These are phyloP conservation scores for Trichoderma erinaceum DNA, from an alignment of 495 filamentous ascomycete species.

Conservation along the genomic window DNA sequence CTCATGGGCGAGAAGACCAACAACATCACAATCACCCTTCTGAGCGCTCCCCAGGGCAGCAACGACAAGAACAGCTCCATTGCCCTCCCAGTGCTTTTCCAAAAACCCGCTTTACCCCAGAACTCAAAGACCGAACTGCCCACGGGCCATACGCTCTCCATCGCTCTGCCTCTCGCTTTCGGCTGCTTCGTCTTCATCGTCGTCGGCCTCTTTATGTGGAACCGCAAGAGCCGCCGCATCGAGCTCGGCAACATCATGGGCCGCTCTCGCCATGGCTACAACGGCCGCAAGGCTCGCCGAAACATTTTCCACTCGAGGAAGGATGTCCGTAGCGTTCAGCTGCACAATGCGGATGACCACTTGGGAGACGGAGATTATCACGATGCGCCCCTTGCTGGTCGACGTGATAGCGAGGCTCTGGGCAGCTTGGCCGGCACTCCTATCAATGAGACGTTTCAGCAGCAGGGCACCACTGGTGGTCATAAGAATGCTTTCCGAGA, in stretches of 20 bases:
- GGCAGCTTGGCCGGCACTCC: constrained; percentile 36
- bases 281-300: constrained; percentile 28
- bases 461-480: constrained; percentile 11
- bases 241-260: constrained; percentile 37
- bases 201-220: constrained; percentile 32
- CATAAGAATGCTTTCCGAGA: constrained; percentile 30
- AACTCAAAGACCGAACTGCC: constrained; percentile 22
- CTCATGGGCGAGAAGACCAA: constrained; percentile 26
- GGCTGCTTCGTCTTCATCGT: constrained; percentile 31
- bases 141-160: constrained; percentile 28
- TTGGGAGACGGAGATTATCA: constrained; percentile 25
- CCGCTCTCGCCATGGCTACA: constrained; percentile 30
- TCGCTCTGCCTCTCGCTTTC: constrained; percentile 37
- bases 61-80: constrained; percentile 20
- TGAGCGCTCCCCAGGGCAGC: constrained; percentile 18
- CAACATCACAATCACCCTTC: constrained; percentile 39
- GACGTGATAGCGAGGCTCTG: constrained; percentile 35
- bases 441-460: constrained; percentile 24
- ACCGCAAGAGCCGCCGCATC: constrained; percentile 32
- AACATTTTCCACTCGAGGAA: constrained; percentile 24
- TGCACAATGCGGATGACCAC: constrained; percentile 35
- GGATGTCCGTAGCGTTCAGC: constrained; percentile 17
- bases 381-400: constrained; percentile 21
- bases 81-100: constrained; percentile 16
- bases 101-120: constrained; percentile 18